These are phyloP conservation scores for Suillus cothurnatus DNA, from an alignment of 768 basidiomycete genomes.

Conservation along the genomic window DNA sequence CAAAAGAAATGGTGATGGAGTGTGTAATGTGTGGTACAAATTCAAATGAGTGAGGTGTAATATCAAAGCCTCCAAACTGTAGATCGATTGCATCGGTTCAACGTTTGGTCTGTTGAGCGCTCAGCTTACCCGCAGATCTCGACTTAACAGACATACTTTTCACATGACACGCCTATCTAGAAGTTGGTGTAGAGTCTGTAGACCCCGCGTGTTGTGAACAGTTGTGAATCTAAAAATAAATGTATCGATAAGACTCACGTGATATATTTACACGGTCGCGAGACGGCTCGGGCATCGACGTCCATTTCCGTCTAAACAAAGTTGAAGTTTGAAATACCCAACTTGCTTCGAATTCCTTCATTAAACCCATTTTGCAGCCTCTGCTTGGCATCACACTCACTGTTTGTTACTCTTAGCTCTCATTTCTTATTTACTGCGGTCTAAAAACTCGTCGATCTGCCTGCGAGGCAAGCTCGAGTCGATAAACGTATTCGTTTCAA, in stretches of 20 bases:
- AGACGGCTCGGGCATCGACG: not conserved
- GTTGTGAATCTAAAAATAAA: not conserved
- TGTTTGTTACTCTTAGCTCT: not conserved
- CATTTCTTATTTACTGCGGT: not conserved
- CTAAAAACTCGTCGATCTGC: not conserved
- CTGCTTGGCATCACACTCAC: not conserved
- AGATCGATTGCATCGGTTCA: not conserved
- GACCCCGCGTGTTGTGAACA: not conserved
- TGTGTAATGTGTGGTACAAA: not conserved
- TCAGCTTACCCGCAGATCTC: not conserved
- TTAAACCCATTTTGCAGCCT: not conserved
- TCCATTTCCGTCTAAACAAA: not conserved
- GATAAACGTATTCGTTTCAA: not conserved
- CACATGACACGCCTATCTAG: not conserved
- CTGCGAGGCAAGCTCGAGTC: constrained; percentile 3
- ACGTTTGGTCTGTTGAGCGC: not conserved
- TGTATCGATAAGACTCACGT: not conserved
- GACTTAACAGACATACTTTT: not conserved
- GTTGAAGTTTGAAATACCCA: not conserved
- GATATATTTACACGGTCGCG: not conserved
- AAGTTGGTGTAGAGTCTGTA: not conserved
- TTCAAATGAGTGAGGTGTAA: not conserved
- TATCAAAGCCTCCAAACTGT: not conserved
- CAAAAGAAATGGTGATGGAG: not conserved
- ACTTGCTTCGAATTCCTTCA: not conserved